phyloP scores from a whole-genome alignment of 495 filamentous ascomycete species.

The Clohesyomyces aquaticus region DNA sequence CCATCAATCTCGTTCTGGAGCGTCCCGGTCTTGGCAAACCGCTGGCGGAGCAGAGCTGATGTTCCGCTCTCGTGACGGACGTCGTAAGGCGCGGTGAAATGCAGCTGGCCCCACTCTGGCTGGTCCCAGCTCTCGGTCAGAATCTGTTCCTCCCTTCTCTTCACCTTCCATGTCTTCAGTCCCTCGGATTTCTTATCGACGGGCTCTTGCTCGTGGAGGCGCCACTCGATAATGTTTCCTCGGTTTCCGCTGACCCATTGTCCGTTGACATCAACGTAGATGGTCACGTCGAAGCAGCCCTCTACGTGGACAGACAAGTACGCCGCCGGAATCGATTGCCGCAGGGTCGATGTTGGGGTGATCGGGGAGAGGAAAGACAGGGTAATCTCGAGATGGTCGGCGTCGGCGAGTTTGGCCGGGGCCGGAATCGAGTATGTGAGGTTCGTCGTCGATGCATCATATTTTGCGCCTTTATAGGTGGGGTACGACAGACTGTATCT shows the following conservation, averaged over 20 bases:
- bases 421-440: constrained; percentile 75
- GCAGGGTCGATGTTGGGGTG: constrained; percentile 86
- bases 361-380: constrained; percentile 92
- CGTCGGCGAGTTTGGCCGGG: constrained; percentile 46
- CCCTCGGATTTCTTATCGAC: constrained; percentile 41
- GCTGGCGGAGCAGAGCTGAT: constrained; percentile 66
- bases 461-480: constrained; percentile 75
- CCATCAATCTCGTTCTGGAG: constrained; percentile 68
- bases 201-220: constrained; percentile 55
- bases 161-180: constrained; percentile 68
- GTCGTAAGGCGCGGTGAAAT: constrained; percentile 73
- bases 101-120: constrained; percentile 86
- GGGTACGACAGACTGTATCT: constrained; percentile 71
- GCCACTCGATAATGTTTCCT: constrained; percentile 71
- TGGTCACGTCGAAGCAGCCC: constrained; percentile 70
- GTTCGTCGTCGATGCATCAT: constrained; percentile 92
- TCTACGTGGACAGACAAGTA: constrained; percentile 78
- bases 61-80: constrained; percentile 71
- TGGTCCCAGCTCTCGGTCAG: constrained; percentile 76
- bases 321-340: constrained; percentile 87
- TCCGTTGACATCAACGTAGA: constrained; percentile 89
- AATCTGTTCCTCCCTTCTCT: constrained; percentile 64
- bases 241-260: constrained; percentile 83
- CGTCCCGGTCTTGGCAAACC: constrained; percentile 71
- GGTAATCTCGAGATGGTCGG: constrained; percentile 60